Evolutionary conservation across 148 eudicot species (phyloP).

Genomic region (Rhododendron henanense): DNA sequence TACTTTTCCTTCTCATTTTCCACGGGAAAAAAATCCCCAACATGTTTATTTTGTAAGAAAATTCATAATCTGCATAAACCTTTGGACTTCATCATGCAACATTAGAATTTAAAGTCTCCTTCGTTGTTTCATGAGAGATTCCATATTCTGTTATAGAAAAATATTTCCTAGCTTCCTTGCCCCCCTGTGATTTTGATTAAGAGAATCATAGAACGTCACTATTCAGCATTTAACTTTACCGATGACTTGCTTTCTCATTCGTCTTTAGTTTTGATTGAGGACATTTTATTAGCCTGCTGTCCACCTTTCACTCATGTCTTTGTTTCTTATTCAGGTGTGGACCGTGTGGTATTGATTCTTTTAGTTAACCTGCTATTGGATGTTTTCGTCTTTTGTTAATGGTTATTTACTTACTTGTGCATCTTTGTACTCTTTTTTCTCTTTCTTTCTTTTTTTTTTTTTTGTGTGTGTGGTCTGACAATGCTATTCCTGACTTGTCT

Average conservation of each 20-base stretch:
- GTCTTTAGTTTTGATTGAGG: neutral
- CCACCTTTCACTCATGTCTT: neutral
- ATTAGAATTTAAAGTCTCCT: neutral
- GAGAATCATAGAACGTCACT: neutral
- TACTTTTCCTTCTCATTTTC: neutral
- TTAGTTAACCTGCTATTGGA: neutral
- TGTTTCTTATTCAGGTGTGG: neutral
- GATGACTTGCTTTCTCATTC: neutral
- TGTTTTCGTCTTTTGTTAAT: neutral
- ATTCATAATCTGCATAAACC: neutral
- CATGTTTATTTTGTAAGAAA: neutral
- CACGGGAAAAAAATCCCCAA: neutral
- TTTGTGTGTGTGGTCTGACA: neutral
- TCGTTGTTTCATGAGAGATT: neutral
- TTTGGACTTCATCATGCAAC: neutral
- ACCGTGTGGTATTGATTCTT: neutral
- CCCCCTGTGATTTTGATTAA: neutral
- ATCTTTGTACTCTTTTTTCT: neutral
- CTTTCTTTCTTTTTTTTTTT: neutral
- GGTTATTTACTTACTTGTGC: neutral
- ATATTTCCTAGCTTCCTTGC: neutral
- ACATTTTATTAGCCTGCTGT: neutral
- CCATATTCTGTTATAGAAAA: neutral
- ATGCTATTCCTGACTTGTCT: constrained; percentile 1
- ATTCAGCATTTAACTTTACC: neutral